Evolutionary conservation across 345 rosid genomes (phyloP).

Genomic region (Euphorbia peplus): DNA sequence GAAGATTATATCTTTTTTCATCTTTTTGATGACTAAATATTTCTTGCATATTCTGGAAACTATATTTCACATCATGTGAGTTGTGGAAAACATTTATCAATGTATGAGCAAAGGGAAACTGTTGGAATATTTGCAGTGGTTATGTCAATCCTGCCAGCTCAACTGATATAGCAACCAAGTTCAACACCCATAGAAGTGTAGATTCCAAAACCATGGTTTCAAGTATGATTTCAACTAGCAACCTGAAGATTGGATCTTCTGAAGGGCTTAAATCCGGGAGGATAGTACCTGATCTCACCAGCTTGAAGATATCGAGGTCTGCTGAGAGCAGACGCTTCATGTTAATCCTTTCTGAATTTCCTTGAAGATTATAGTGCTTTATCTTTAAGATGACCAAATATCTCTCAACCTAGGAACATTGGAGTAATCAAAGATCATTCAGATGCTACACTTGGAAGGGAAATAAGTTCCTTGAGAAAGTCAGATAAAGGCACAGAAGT

Average conservation of each 20-base stretch:
- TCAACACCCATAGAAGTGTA: constrained; percentile 12
- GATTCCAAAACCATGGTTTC: constrained; percentile 31
- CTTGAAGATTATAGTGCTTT: neutral
- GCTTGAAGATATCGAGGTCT: constrained; percentile 48
- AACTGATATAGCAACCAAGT: constrained; percentile 37
- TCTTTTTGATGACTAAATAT: too few species aligned
- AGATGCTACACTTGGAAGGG: constrained; percentile 27
- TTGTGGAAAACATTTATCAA: too few species aligned
- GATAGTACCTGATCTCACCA: constrained; percentile 40
- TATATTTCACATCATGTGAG: too few species aligned
- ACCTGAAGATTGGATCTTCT: constrained; percentile 31
- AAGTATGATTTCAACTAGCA: constrained; percentile 33
- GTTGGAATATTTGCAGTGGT: constrained; percentile 34
- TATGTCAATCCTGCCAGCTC: constrained; percentile 35
- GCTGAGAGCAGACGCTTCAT: neutral
- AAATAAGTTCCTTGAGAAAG: constrained; percentile 30
- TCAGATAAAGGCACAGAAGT: constrained; percentile 33
- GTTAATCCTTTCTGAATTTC: constrained; percentile 7
- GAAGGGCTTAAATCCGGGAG: constrained; percentile 46
- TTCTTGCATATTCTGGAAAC: too few species aligned
- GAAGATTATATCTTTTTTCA: too few species aligned
- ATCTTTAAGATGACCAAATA: neutral
- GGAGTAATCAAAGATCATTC: constrained; percentile 38
- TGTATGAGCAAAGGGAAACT: constrained; percentile 6
- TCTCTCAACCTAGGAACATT: constrained; percentile 39